Evolutionary conservation across 371 early-diverging fungal genomes (phyloP), one percentile per base, ranked within the genome.

Genomic region (Syncephalastrum contaminatum): DNA sequence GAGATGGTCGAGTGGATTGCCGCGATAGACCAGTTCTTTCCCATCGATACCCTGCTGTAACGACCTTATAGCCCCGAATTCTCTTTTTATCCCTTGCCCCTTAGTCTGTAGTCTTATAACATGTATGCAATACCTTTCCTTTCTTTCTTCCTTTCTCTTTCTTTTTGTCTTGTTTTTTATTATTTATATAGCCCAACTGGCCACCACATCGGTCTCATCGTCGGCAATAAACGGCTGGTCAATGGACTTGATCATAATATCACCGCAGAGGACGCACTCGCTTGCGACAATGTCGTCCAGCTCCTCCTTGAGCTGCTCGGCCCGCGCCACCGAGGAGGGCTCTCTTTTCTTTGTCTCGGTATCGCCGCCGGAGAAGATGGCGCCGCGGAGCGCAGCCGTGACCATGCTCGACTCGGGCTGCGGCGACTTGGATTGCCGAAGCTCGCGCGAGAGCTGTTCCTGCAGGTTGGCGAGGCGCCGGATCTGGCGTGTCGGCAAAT

Each of bases 251-350:
- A 95, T 92, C 88, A 93, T 93, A 24, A 87, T 65, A 51, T 95
- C 95, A 16, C 95, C 93, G 47, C 96, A 96, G 7, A 93, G 67
- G 10, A 85, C 69, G 69, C 96, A 96, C 65, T 96, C 95, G 5
- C 81, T 77, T 1, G 93, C 91, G 1, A 96, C 81, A 36, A 93
- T 66, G 16, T 89, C 82, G 53, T 95, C 93, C 51, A 93, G 66
- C 61, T 93, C 88, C n/a, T 86, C 88, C 66, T 88, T 54, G 45
- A 78, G 52, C 51, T 71, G 60, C 51, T 82, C 76, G 7, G 68
- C 44, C 24, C 72, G 62, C 2, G 73, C 72, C 4, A 75, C 8
- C 70, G 62, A 54, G 67, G 62, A 56, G 74, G 30, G 14, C 56
- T 52, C 10, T 52, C 2, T 44, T 61, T 42, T 46, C 36, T 40